Evolutionary conservation across 768 basidiomycete species (phyloP), one percentile per base, ranked within the genome.

Genomic region (Trametes villosa): DNA sequence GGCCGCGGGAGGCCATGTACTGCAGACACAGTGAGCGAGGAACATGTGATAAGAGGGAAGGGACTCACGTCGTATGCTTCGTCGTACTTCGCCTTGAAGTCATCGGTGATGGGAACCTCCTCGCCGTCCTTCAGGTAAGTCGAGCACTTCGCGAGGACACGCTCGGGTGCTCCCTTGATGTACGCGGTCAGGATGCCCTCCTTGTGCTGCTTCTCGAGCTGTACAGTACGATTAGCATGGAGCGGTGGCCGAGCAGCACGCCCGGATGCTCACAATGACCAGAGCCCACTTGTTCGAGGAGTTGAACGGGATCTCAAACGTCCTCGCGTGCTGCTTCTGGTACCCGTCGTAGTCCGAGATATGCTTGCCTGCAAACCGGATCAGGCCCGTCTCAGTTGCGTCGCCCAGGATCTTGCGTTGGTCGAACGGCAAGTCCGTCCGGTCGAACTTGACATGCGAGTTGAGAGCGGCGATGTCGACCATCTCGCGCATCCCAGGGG

Each of bases 1-100:
- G 87, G 18, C 87, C 87, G 60, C 87, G 78, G n/a, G 86, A 87
- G 0, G 87, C 86, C 87, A 89, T 89, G 70, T 89, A 89, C 86
- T 88, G 62, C 36, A 15, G 42, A 57, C 46, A 5, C 47, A 6
- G 13, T 36, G 3, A 41, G 34, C 41, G 58, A 29, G 47, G 44
- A 9, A 9, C 29, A 15, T 36, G 22, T 33, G 48, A 18, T 8
- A 15, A 9, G 29, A 5, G 52, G 22, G 31, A 24, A 17, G 34
- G 47, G 8, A 65, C 81, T 38, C 57, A 86, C 87, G 61, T 85
- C 78, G 63, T 88, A 88, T 0, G 87, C 86, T 18, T 78, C 78
- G 61, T 89, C 84, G 65, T 87, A 88, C 6, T 69, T 71, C 26
- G 67, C 67, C 56, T 70, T 77, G 71, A 87, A 87, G n/a, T 77